These are phyloP conservation scores for Begonia masoniana DNA, from an alignment of 306 rosid species.

Conservation along the genomic window DNA sequence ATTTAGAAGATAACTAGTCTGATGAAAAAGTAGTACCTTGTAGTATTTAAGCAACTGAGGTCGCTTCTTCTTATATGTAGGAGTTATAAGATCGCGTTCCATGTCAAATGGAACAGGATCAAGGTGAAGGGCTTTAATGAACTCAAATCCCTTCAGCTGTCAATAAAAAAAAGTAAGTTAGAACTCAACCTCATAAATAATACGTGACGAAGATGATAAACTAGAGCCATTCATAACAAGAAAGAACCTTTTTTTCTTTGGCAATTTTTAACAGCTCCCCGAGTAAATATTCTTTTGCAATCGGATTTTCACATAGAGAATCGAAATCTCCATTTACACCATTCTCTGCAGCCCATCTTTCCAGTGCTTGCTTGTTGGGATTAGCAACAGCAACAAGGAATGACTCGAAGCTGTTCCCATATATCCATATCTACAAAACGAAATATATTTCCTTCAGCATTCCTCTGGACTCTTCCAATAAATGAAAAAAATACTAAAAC, in stretches of 20 bases:
- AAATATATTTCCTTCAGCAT: no score
- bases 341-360: constrained; percentile 76
- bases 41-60: constrained; percentile 84
- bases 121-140: constrained; percentile 66
- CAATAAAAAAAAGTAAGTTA: constrained; percentile 18
- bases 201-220: neutral
- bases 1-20: neutral
- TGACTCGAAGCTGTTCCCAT: constrained; percentile 94
- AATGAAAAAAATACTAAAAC: no score
- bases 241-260: constrained; percentile 74
- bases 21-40: constrained; percentile 33
- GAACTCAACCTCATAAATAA: constrained; percentile 4
- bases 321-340: constrained; percentile 51
- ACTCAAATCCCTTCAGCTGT: constrained; percentile 95
- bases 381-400: constrained; percentile 80
- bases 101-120: constrained; percentile 89
- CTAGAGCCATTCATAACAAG: constrained; percentile 6
- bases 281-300: constrained; percentile 50
- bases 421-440: constrained; percentile 68
- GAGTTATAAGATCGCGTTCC: constrained; percentile 93
- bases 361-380: constrained; percentile 57
- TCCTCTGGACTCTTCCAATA: no score
- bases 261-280: constrained; percentile 62
- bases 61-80: constrained; percentile 94
- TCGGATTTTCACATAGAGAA: constrained; percentile 55